Evolutionary conservation across 768 basidiomycete genomes (phyloP).

Genomic region (Leccinum truebloodii): DNA sequence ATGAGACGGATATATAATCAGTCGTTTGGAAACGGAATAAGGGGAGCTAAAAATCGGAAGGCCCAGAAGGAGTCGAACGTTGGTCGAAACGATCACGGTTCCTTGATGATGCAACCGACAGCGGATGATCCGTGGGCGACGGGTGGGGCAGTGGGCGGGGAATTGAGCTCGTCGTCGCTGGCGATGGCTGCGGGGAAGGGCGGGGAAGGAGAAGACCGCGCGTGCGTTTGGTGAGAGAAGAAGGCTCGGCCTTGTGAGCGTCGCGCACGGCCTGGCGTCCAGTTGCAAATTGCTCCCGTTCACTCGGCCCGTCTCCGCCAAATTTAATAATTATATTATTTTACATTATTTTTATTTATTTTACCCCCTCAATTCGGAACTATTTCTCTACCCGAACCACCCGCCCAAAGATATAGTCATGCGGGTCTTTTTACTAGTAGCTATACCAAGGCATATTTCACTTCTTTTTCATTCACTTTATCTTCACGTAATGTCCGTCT

Average conservation of each 20-base stretch:
- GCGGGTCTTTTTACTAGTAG: constrained; percentile 3
- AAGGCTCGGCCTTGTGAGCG: constrained; percentile 21
- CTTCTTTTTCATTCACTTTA: constrained; percentile 13
- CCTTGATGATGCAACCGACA: constrained; percentile 27
- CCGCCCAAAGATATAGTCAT: not conserved
- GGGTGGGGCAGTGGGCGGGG: not conserved
- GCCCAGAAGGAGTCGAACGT: constrained; percentile 16
- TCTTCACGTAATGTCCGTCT: constrained; percentile 10
- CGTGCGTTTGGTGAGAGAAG: constrained; percentile 24
- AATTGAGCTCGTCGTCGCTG: constrained; percentile 13
- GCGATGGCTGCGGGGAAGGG: constrained; percentile 2
- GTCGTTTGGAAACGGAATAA: constrained; percentile 17
- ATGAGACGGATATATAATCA: constrained; percentile 23
- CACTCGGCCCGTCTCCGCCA: constrained; percentile 21
- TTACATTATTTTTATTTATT: not conserved
- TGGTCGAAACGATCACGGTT: constrained; percentile 30
- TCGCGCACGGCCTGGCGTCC: constrained; percentile 13
- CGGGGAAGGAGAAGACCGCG: constrained; percentile 7
- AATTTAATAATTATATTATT: not conserved
- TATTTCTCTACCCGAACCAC: constrained; percentile 2
- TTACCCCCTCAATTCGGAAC: constrained; percentile 9
- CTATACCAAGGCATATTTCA: not conserved
- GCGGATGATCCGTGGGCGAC: constrained; percentile 25
- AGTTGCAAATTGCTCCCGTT: constrained; percentile 27
- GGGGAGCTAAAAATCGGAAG: constrained; percentile 14